These are phyloP conservation scores for Naganishia onofrii DNA, from an alignment of 768 basidiomycete genomes.

Conservation along the genomic window DNA sequence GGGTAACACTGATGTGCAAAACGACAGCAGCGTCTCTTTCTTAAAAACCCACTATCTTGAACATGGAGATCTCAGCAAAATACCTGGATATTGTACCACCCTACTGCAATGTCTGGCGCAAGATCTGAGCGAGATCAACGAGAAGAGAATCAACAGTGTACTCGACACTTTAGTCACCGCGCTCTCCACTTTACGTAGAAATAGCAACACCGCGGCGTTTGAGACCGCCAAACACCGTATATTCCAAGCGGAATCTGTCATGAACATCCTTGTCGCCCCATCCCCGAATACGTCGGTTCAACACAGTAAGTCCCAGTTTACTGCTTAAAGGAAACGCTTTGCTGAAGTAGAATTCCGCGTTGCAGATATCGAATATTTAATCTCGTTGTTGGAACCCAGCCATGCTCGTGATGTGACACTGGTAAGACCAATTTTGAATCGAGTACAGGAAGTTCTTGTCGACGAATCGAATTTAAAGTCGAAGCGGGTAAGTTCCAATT, in stretches of 20 bases:
- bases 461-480: not conserved
- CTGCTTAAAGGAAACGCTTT: not conserved
- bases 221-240: slow-evolving; percentile 8
- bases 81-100: slow-evolving; percentile 7
- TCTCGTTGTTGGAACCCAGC: not conserved
- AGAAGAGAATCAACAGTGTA: not conserved
- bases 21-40: slow-evolving; percentile 8
- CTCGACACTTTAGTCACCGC: not conserved
- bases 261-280: not conserved
- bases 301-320: not conserved
- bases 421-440: slow-evolving; percentile 2
- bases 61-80: not conserved
- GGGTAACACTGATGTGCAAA: not conserved
- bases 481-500: not conserved
- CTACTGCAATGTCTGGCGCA: not conserved
- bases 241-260: slow-evolving; percentile 2
- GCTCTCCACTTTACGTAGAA: not conserved
- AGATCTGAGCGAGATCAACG: not conserved
- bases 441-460: not conserved
- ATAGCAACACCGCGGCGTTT: not conserved
- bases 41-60: slow-evolving; percentile 6
- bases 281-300: not conserved
- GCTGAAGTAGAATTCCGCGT: not conserved
- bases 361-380: not conserved
- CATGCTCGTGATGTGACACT: not conserved